phyloP scores from a whole-genome alignment of 2,329 filamentous ascomycete genomes.

The Fusarium redolens region DNA sequence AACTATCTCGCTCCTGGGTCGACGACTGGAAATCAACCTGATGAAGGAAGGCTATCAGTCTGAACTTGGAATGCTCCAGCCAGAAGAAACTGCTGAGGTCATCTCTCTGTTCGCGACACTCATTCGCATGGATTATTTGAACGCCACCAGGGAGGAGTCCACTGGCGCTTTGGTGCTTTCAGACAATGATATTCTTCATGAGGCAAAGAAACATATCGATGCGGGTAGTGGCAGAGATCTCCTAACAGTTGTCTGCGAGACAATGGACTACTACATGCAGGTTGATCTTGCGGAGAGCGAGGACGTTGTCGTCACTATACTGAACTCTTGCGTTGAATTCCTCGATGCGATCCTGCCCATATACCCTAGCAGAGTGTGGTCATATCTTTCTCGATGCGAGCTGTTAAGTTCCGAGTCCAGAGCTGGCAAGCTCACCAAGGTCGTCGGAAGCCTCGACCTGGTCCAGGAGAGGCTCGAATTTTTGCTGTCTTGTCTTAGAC shows the following conservation, averaged over 20 bases:
- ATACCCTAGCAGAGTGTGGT: conserved; percentile 90
- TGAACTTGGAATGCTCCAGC: conserved; percentile 64
- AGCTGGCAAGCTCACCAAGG: conserved; percentile 78
- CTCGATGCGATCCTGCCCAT: conserved; percentile 77
- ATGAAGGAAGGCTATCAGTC: conserved; percentile 65
- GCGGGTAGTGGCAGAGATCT: conserved; percentile 74
- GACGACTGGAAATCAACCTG: conserved; percentile 76
- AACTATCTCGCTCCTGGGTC: conserved; percentile 81
- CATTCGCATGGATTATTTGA: conserved; percentile 64
- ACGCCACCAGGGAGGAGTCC: conserved; percentile 41
- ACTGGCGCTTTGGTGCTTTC: conserved; percentile 49
- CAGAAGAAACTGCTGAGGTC: conserved; percentile 76
- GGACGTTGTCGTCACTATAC: conserved; percentile 72
- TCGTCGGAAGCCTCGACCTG: conserved; percentile 86
- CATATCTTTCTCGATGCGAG: conserved; percentile 83
- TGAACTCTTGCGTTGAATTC: conserved; percentile 81
- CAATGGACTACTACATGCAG: conserved; percentile 78
- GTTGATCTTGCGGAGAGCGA: conserved; percentile 68
- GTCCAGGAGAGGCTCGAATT: conserved; percentile 81
- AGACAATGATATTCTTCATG: conserved; percentile 63
- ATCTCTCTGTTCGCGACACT: conserved; percentile 80
- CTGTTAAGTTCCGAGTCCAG: conserved; percentile 82
- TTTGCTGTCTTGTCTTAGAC: conserved; percentile 75
- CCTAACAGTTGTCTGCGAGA: conserved; percentile 82
- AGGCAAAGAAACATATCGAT: conserved; percentile 63